Base-by-base conservation (phyloP, 2,329 filamentous ascomycete species). In the Fusarium palustre region DNA sequence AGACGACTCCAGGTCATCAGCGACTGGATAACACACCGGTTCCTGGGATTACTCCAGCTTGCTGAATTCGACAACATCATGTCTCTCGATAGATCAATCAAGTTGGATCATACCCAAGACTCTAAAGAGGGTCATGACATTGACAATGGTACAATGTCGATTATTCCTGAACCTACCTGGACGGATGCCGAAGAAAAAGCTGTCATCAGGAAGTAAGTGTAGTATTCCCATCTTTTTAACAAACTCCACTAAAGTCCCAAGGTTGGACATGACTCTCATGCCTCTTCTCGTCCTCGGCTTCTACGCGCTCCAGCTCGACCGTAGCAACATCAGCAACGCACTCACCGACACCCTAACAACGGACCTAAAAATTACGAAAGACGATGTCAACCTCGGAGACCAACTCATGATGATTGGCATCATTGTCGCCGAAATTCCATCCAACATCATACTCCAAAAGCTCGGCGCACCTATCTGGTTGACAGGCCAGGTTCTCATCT, bases 301-400 rank as follows among this genome's bases (percentile, higher is more conserved):
- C 33, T 79, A 83, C 9, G 81, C 81, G 24, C 81, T 86, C 36
- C 83, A 79, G 42, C 69, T 78, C 22, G 77, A 79, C 39, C 70
- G 76, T 25, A 75, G 73, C 30, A 79, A 79, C 62, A 77, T 84
- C 57, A 77, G 80, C 55, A 85, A 83, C n/a, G 84, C 84, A 9
- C 66, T 86, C 11, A 86, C 84, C 4, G 84, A 85, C 39, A 81
- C 79, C 15, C 81, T 86, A 50, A 79, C 82, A 9, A 64, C 79
- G 15, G 84, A 86, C 54, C 77, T 86, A 2, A 75, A 77, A 16
- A 82, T 87, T 55, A 82, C 79, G 0, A 83, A 84, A 18, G 80
- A 84, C 64, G 80, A 86, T 39, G 81, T 85, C 61, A 86, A 86
- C 38, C 72, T 84, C 8, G 84, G 84, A 7, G 80, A 82, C 7